phyloP scores from a whole-genome alignment of 1,139 yeast genomes.

The Diutina catenulata region DNA sequence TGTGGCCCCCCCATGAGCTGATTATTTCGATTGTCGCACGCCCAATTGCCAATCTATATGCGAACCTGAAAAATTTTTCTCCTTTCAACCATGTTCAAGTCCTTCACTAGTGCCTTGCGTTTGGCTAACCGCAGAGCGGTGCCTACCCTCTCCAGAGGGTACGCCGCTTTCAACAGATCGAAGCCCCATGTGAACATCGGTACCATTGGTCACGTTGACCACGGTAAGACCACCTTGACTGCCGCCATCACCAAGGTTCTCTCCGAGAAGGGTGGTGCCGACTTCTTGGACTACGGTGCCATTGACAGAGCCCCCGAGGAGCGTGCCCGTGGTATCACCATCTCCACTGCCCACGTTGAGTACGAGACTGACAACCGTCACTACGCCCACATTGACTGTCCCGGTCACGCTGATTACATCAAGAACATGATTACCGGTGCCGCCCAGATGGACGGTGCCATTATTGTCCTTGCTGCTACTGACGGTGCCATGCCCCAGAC shows the following conservation, averaged over 20 bases:
- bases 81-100: constrained; percentile 13
- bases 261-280: constrained; percentile 82
- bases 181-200: constrained; percentile 96
- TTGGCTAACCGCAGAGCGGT: constrained; percentile 11
- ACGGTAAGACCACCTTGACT: constrained; percentile 95
- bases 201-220: constrained; percentile 91
- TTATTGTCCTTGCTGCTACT: constrained; percentile 96
- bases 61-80: constrained; percentile 3
- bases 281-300: constrained; percentile 82
- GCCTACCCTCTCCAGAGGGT: constrained; percentile 23
- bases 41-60: not conserved
- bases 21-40: too few relatives aligned
- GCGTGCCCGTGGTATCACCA: constrained; percentile 99
- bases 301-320: constrained; percentile 99
- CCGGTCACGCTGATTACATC: constrained; percentile 98
- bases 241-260: constrained; percentile 97
- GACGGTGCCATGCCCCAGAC: constrained; percentile 99
- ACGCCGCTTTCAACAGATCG: constrained; percentile 74
- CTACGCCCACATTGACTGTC: constrained; percentile 48
- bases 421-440: constrained; percentile 99
- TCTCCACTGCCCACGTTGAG: constrained; percentile 95
- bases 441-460: constrained; percentile 99
- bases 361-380: constrained; percentile 89
- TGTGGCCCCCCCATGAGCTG: too few relatives aligned
- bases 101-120: constrained; percentile 14